Evolutionary conservation across 2,329 filamentous ascomycete species (phyloP).

Genomic region (Trichoderma endophyticum): DNA sequence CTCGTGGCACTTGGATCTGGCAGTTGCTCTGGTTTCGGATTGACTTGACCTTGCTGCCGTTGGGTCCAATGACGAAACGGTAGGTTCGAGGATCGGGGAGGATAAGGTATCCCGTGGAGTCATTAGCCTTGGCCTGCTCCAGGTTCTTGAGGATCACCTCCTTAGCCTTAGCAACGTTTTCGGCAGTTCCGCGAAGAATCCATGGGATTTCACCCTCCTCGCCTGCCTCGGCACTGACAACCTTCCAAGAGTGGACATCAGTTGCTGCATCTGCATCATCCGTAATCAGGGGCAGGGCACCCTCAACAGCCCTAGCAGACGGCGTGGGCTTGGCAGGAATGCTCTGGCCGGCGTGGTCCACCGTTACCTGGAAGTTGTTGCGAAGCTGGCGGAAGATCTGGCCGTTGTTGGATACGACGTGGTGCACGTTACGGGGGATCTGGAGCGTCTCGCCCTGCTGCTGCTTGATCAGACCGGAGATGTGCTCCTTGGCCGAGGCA

Average conservation of each 20-base stretch:
- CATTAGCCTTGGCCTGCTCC: conserved; percentile 65
- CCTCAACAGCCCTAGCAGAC: conserved; percentile 54
- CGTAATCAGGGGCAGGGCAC: conserved; percentile 82
- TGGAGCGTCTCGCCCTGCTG: conserved; percentile 85
- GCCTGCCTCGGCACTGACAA: conserved; percentile 61
- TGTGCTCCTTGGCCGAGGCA: conserved; percentile 81
- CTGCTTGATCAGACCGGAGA: conserved; percentile 73
- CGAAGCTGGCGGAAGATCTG: conserved; percentile 89
- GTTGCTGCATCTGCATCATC: conserved; percentile 67
- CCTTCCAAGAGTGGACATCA: conserved; percentile 77
- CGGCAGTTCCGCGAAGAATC: conserved; percentile 76
- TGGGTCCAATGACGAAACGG: conserved; percentile 83
- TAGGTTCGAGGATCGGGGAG: conserved; percentile 87
- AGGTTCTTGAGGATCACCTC: conserved; percentile 70
- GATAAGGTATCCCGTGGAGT: conserved; percentile 79
- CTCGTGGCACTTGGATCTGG: conserved; percentile 87
- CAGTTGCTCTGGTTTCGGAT: conserved; percentile 92
- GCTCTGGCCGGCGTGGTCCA: conserved; percentile 83
- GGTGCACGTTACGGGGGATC: conserved; percentile 79
- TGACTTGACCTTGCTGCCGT: conserved; percentile 85
- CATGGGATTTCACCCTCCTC: conserved; percentile 78
- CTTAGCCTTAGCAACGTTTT: conserved; percentile 80
- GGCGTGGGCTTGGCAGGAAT: conserved; percentile 66
- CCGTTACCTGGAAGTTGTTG: conserved; percentile 81
- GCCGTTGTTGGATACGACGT: conserved; percentile 81